phyloP scores from a whole-genome alignment of 768 basidiomycete species.

The Aureoboletus auriporus region DNA sequence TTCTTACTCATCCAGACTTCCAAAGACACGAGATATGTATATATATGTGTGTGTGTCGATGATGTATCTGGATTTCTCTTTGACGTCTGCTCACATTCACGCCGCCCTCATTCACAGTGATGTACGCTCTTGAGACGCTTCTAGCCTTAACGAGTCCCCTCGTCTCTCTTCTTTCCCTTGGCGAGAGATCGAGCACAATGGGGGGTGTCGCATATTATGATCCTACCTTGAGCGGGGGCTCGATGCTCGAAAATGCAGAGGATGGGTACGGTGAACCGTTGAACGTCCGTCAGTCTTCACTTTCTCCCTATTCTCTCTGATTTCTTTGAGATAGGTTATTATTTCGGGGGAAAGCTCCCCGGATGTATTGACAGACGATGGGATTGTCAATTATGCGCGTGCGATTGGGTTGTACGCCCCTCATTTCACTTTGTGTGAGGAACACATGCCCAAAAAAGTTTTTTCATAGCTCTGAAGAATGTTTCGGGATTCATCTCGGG shows the following conservation, averaged over 20 bases:
- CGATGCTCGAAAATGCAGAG: constrained; percentile 38
- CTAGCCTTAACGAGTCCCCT: background rate
- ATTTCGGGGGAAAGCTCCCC: constrained; percentile 62
- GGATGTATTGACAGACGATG: constrained; percentile 49
- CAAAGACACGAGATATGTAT: no score
- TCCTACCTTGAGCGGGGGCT: constrained; percentile 37
- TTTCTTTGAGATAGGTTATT: constrained; percentile 41
- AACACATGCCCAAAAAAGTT: background rate
- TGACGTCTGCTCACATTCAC: no score
- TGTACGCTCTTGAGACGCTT: constrained; percentile 5
- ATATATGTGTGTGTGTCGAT: no score
- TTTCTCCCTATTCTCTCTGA: no score
- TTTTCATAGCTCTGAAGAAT: constrained; percentile 37
- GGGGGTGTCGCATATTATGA: constrained; percentile 29
- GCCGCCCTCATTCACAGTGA: background rate
- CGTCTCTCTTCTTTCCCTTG: background rate
- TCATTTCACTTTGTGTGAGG: background rate
- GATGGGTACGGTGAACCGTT: constrained; percentile 41
- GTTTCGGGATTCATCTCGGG: constrained; percentile 34
- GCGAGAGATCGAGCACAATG: background rate
- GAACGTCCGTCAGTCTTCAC: constrained; percentile 30
- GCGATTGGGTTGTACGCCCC: constrained; percentile 58
- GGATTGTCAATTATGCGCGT: constrained; percentile 55
- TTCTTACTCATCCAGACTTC: no score
- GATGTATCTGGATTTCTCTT: no score